Base-by-base conservation (phyloP, 2,329 filamentous ascomycete species). In the Alternaria metachromatica region DNA sequence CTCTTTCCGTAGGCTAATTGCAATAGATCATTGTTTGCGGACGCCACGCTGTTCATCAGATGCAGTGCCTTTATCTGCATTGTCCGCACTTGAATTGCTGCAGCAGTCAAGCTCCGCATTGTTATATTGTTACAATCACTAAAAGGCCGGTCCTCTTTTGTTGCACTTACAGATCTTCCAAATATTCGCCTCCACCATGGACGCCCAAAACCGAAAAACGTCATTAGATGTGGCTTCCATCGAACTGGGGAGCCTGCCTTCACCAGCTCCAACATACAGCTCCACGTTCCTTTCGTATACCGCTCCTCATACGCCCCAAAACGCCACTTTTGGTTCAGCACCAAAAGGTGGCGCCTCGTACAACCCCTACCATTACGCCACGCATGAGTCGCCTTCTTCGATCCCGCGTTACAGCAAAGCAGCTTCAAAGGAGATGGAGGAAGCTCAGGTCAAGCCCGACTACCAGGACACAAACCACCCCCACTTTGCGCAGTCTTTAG, bases 201-300 rank as follows among this genome's bases (percentile, higher is more conserved):
- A 58, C 28, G 43, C 25, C 45, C 59, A 64, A 21, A 65, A 55
- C 25, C 62, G 64, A 60, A 55, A 58, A 51, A 51, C 46, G 8
- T 69, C 67, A 10, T 58, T 63, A 26, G 64, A 73, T 57, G 70
- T 73, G 18, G 49, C 64, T 28, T 67, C 63, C 9, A 56, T 63
- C 25, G 59, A 67, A 13, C 44, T 50, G 48, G 60, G 60, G n/a
- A 23, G 55, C 25, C 30, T 58, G n/a, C 50, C 25, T 8, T 74
- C 71, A 8, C 72, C 73, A 33, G 66, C 72, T 30, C 73, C 73
- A 46, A 64, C 68, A n/a, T 76, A 76, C 60, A 64, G 55, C 11
- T 71, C 70, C 12, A 67, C 67, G 21, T 66, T 69, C 43, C 26
- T 64, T 43, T 48, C 46, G 11, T 37, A 60, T 55, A 20, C 26